Evolutionary conservation across 1,284 basidiomycete species (phyloP), one percentile per base, ranked within the genome.

Genomic region (Malassezia pachydermatis): DNA sequence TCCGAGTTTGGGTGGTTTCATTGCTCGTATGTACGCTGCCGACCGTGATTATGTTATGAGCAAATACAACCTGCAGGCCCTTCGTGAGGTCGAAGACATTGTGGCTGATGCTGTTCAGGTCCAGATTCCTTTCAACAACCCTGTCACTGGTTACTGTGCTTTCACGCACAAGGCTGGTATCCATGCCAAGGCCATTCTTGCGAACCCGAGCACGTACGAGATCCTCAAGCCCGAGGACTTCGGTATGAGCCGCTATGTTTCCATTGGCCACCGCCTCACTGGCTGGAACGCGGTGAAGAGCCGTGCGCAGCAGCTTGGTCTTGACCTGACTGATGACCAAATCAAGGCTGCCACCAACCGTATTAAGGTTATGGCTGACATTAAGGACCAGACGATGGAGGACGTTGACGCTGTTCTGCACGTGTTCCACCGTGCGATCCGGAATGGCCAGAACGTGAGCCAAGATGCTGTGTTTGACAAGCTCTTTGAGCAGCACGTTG

Each of bases 131-230:
- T 99, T 98, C 78, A 88, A 86, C 81, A 92, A 94, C 75, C 78
- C 78, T 70, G 78, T 80, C 64, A 80, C 78, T 48, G 94, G 94
- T 24, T 98, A 96, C 77, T 98, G 94, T 73, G 94, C 94, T 16
- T 99, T 99, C 78, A 99, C 94, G 22, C 94, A 98, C 83, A 98
- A 99, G 83, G 94, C 94, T 25, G 94, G 94, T 74, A 99, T 99
- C 63, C 94, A 99, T 75, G 94, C 94, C 76, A 99, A 99, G 80
- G 94, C 94, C 34, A 99, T 99, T 75, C 81, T 99, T 49, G 96
- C 96, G 78, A 98, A 99, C 80, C 94, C 94, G 1, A 88, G 85
- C 67, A 99, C 94, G 9, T 99, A 98, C 57, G 64, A 67, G 54
- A 70, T 70, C 47, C 59, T 72, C 54, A 64, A 62, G 48, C 70